Conservation (phyloP, 139 green algal species). For the Coelastrella sp. region DNA sequence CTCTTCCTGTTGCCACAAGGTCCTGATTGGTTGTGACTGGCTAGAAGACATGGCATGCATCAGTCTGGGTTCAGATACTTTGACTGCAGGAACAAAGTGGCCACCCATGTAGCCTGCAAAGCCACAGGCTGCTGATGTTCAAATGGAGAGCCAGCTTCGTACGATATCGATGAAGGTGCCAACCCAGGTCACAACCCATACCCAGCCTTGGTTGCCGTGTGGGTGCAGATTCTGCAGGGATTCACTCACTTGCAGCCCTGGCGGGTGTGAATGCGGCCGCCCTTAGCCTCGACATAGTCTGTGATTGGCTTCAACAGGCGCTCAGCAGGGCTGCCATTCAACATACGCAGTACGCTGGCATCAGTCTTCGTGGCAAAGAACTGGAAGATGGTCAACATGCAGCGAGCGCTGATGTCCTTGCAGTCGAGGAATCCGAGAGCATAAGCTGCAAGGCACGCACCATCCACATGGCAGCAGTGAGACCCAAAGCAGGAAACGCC, state of each 20-base stretch:
- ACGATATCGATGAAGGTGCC: too few species aligned
- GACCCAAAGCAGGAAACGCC: not conserved
- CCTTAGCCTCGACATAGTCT: slow-evolving; percentile 89
- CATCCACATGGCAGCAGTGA: not conserved
- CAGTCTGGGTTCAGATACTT: too few species aligned
- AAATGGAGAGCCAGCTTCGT: too few species aligned
- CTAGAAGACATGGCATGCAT: too few species aligned
- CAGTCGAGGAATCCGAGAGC: slow-evolving; percentile 98
- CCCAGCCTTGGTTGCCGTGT: too few species aligned
- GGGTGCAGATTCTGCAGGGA: too few species aligned
- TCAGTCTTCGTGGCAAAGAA: slow-evolving; percentile 99
- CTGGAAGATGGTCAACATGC: slow-evolving; percentile 97
- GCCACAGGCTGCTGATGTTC: too few species aligned
- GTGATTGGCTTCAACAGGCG: slow-evolving; percentile 91
- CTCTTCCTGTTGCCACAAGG: too few species aligned
- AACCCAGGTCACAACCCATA: too few species aligned
- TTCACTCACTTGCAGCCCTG: slow-evolving; percentile 79
- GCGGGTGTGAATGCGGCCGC: slow-evolving; percentile 87
- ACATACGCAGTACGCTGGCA: slow-evolving; percentile 94
- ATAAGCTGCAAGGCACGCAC: slow-evolving; percentile 79
- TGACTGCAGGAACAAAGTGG: too few species aligned
- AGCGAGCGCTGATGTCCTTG: slow-evolving; percentile 95
- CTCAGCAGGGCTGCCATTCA: slow-evolving; percentile 93
- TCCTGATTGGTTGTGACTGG: too few species aligned
- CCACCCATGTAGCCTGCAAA: too few species aligned